phyloP scores from a whole-genome alignment of 2,329 filamentous ascomycete genomes.

The Bertia moriformis region DNA sequence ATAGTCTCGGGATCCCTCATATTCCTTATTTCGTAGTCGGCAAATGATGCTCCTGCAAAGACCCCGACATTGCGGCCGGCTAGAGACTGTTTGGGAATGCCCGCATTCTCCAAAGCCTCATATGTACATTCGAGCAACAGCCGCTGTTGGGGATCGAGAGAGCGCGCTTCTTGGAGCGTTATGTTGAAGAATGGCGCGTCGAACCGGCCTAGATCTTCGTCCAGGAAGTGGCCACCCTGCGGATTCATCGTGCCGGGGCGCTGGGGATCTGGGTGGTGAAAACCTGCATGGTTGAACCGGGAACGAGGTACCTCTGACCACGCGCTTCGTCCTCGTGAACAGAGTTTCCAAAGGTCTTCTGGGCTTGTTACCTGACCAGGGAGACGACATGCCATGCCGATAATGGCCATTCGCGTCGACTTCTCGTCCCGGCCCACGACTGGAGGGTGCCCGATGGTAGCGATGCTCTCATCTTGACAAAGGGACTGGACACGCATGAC shows the following conservation, averaged over 20 bases:
- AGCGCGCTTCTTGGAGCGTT: constrained; percentile 18
- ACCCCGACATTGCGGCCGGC: background rate
- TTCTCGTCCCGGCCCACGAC: background rate
- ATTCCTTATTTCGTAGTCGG: constrained; percentile 3
- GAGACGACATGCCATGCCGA: constrained; percentile 17
- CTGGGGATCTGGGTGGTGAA: constrained; percentile 8
- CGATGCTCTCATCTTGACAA: constrained; percentile 3
- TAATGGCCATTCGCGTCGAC: constrained; percentile 15
- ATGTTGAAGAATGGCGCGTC: constrained; percentile 25
- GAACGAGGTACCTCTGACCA: constrained; percentile 6
- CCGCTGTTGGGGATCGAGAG: constrained; percentile 25
- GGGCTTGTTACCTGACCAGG: constrained; percentile 11
- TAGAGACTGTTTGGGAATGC: constrained; percentile 20
- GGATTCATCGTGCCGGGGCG: constrained; percentile 13
- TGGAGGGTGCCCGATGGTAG: background rate
- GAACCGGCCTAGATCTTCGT: constrained; percentile 13
- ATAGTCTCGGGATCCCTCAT: background rate
- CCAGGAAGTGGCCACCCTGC: constrained; percentile 11
- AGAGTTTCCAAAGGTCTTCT: constrained; percentile 11
- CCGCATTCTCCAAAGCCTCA: constrained; percentile 19
- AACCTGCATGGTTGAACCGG: constrained; percentile 10
- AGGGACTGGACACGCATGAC: no score
- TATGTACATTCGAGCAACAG: constrained; percentile 22
- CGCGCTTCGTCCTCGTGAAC: constrained; percentile 3
- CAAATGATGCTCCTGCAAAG: constrained; percentile 3